These are phyloP conservation scores for Saururus chinensis DNA, from an alignment of 164 flowering plant genomes.

Conservation along the genomic window DNA sequence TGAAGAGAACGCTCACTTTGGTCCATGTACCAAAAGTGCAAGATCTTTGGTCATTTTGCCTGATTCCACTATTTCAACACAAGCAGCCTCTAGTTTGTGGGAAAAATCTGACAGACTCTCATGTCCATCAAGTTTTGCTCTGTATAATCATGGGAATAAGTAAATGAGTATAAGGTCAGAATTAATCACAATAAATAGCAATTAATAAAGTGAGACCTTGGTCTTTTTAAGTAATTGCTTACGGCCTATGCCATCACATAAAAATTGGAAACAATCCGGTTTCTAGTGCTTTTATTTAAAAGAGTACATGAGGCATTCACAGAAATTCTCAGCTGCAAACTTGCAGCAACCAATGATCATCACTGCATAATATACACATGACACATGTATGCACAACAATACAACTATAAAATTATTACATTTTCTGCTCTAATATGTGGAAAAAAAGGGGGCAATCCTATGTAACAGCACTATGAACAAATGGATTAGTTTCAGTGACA, in stretches of 20 bases:
- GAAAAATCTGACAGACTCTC: constrained; percentile 61
- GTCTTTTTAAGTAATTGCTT: background rate
- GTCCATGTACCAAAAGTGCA: constrained; percentile 66
- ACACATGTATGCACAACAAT: too few relatives aligned
- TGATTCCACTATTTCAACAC: constrained; percentile 83
- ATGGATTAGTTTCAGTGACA: too few relatives aligned
- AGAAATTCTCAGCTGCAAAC: too few relatives aligned
- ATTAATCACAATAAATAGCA: background rate
- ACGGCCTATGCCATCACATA: background rate
- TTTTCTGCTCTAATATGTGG: too few relatives aligned
- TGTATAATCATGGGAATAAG: constrained; percentile 8
- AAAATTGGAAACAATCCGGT: too few relatives aligned
- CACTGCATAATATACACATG: too few relatives aligned
- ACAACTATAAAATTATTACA: too few relatives aligned
- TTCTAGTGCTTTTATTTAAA: too few relatives aligned
- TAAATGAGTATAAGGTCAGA: background rate
- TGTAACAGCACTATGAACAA: too few relatives aligned
- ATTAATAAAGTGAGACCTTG: background rate
- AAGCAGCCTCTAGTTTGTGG: constrained; percentile 65
- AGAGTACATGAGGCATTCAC: too few relatives aligned
- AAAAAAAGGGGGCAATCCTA: too few relatives aligned
- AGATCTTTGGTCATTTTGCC: constrained; percentile 99
- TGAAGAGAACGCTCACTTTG: constrained; percentile 34
- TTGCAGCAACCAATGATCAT: too few relatives aligned
- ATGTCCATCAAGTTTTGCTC: constrained; percentile 74